phyloP scores from a whole-genome alignment of 2,329 filamentous ascomycete genomes.

The Colletotrichum lini region DNA sequence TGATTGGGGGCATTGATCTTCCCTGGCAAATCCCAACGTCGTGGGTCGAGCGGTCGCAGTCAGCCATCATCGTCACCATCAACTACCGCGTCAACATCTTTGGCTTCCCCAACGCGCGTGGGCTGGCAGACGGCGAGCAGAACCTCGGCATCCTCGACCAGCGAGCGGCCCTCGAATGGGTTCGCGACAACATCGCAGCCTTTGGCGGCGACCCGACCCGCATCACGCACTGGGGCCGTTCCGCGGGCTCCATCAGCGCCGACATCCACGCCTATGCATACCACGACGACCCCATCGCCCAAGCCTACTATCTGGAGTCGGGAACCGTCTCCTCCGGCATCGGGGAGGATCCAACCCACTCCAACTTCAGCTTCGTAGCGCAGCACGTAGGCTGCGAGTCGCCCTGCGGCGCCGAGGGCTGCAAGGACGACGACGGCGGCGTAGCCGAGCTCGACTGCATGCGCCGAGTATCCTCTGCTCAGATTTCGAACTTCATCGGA shows the following conservation, averaged over 20 bases:
- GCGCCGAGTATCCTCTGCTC: conserved; percentile 50
- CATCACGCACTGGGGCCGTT: conserved; percentile 63
- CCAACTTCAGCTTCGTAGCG: conserved; percentile 55
- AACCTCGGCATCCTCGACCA: conserved; percentile 43
- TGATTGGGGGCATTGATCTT: conserved; percentile 59
- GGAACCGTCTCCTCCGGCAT: conserved; percentile 54
- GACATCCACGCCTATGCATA: conserved; percentile 61
- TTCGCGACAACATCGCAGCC: conserved; percentile 40
- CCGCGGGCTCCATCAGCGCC: conserved; percentile 58
- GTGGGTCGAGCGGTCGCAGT: conserved; percentile 58
- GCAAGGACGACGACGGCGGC: conserved; percentile 27
- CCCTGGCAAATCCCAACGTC: conserved; percentile 61
- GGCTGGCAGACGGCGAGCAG: conserved; percentile 30
- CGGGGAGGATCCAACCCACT: conserved; percentile 46
- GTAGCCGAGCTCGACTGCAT: conserved; percentile 54
- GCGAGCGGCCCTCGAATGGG: conserved; percentile 42
- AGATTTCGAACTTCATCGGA: conserved; percentile 52
- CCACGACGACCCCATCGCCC: conserved; percentile 61
- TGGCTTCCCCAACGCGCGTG: conserved; percentile 43
- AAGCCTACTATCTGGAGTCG: conserved; percentile 58
- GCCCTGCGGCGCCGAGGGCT: conserved; percentile 35
- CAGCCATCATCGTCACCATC: conserved; percentile 47
- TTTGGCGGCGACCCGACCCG: conserved; percentile 43
- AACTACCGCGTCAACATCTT: conserved; percentile 44
- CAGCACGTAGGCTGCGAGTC: conserved; percentile 51